phyloP scores from a whole-genome alignment of 2,329 filamentous ascomycete genomes.

The Beauveria rudraprayagi region DNA sequence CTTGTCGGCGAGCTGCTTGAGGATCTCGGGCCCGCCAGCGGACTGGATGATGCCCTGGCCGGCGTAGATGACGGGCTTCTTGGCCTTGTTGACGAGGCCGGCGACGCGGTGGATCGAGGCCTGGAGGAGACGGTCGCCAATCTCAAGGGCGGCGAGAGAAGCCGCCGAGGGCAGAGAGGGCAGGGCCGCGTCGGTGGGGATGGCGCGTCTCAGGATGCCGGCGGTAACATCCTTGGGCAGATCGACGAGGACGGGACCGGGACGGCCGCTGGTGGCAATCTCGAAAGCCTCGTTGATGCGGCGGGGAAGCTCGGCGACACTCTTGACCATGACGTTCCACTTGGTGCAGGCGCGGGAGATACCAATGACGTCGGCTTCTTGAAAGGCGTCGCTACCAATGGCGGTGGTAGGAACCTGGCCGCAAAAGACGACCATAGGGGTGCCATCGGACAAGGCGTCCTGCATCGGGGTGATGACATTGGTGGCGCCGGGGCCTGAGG shows the following conservation, averaged over 20 bases:
- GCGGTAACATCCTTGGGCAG: constrained; percentile 95
- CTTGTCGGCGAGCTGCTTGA: constrained; percentile 86
- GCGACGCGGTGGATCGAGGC: constrained; percentile 70
- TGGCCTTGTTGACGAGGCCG: constrained; percentile 73
- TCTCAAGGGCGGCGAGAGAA: constrained; percentile 67
- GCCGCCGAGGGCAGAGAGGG: constrained; percentile 81
- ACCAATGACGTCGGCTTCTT: constrained; percentile 89
- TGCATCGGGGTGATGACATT: constrained; percentile 97
- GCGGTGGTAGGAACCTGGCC: constrained; percentile 86
- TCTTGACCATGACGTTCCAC: constrained; percentile 99
- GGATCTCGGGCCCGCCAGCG: constrained; percentile 67
- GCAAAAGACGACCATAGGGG: constrained; percentile 89
- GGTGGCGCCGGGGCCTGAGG: constrained; percentile 90
- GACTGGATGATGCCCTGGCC: constrained; percentile 81
- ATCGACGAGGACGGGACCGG: constrained; percentile 91
- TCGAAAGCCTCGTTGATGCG: constrained; percentile 98
- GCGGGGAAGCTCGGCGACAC: constrained; percentile 81
- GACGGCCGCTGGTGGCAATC: constrained; percentile 89
- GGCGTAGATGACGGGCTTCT: constrained; percentile 93
- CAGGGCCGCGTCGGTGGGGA: constrained; percentile 66
- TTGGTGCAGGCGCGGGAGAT: constrained; percentile 95
- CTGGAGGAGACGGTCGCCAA: constrained; percentile 64
- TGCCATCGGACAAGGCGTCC: constrained; percentile 90
- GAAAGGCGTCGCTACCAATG: constrained; percentile 94
- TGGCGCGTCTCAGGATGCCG: constrained; percentile 71